A percentile compares a stretch with the other conserved stretches of the same genome.
Evolutionary conservation across 345 rosid species (phyloP).

Genomic region (Diplotaxis tenuifolia): DNA sequence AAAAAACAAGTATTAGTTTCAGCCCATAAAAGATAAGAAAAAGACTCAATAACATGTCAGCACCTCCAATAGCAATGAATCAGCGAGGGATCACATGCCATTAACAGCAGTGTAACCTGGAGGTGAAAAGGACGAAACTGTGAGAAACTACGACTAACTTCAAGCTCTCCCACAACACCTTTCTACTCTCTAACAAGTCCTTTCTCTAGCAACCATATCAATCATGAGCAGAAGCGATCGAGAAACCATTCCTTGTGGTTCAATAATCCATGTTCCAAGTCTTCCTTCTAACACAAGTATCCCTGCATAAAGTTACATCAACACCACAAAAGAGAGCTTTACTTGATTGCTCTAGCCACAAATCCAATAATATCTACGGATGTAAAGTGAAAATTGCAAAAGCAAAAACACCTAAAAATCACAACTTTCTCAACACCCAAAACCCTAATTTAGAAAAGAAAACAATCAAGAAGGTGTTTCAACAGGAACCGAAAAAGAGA

Average conservation of each 20-base stretch:
- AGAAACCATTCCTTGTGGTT: slow-evolving; percentile 48
- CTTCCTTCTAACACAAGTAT: slow-evolving; percentile 93
- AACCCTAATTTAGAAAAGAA: background rate
- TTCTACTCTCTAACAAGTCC: too few species aligned
- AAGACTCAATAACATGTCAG: too few species aligned
- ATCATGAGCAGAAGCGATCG: too few species aligned
- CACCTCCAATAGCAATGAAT: too few species aligned
- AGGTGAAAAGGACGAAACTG: too few species aligned
- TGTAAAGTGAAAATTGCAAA: background rate
- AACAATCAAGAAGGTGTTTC: background rate
- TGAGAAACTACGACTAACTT: too few species aligned
- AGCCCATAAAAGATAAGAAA: too few species aligned
- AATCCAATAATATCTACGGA: background rate
- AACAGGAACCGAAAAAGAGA: slow-evolving; percentile 1
- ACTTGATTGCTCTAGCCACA: background rate
- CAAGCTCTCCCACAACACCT: too few species aligned
- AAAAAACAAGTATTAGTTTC: too few species aligned
- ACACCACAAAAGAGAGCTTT: background rate
- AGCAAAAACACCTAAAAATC: background rate
- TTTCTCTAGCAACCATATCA: too few species aligned
- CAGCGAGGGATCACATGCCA: too few species aligned
- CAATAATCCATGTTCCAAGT: slow-evolving; percentile 80
- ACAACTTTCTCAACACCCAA: background rate
- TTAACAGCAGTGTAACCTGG: too few species aligned
- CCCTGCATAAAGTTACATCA: slow-evolving; percentile 39